These are phyloP conservation scores for Populus hybrid DNA, from an alignment of 441 rosid genomes.

Conservation along the genomic window DNA sequence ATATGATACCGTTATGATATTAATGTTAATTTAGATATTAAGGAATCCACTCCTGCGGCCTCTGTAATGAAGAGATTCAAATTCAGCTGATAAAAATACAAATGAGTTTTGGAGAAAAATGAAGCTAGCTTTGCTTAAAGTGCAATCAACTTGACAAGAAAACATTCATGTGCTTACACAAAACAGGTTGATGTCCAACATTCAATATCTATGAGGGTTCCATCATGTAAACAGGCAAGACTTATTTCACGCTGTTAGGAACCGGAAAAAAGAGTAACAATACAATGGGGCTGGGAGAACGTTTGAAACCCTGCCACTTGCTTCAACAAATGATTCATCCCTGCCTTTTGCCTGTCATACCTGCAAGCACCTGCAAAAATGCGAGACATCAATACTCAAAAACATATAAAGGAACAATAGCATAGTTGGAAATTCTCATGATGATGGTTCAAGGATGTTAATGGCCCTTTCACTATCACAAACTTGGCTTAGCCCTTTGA, in stretches of 20 bases:
- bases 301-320: background rate
- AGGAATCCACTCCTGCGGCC: background rate
- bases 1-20: background rate
- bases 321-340: constrained; percentile 17
- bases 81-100: too few relatives aligned
- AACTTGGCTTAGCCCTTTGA: background rate
- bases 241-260: background rate
- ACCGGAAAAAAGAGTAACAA: background rate
- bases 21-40: background rate
- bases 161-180: background rate
- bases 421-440: background rate
- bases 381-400: constrained; percentile 10
- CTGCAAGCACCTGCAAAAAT: constrained; percentile 72
- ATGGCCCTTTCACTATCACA: background rate
- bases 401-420: background rate
- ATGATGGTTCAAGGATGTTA: background rate
- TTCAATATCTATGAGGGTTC: background rate
- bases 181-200: background rate
- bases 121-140: background rate
- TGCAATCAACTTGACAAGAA: background rate
- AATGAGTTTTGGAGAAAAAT: background rate
- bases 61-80: too few relatives aligned
- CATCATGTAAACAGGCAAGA: background rate
- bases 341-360: constrained; percentile 68
- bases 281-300: background rate